Percentiles rank a stretch among this genome's conserved stretches.
Conservation (phyloP, 1,284 basidiomycete species). For the Melanopsichium pennsylvanicum region DNA sequence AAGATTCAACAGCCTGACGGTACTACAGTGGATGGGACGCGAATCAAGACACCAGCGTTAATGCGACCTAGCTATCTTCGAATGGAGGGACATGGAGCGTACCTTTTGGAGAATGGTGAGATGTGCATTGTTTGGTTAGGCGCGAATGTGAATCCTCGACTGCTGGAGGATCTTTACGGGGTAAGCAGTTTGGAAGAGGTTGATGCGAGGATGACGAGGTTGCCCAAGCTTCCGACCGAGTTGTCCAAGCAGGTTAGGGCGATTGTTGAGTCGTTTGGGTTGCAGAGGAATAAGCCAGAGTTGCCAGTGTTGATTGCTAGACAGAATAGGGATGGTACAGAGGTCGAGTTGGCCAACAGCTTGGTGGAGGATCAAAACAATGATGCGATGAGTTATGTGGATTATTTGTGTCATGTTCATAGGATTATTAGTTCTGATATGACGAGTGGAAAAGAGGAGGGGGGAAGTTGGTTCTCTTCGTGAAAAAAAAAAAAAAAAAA, state of each 20-base stretch:
- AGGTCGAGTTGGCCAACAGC: conserved; percentile 97
- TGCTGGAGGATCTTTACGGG: conserved; percentile 85
- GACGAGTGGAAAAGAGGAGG: conserved; percentile 47
- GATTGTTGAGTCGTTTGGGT: conserved; percentile 77
- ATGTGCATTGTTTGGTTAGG: conserved; percentile 91
- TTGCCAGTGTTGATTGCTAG: conserved; percentile 81
- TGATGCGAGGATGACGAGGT: conserved; percentile 75
- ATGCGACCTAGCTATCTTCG: conserved; percentile 85
- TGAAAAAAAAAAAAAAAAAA: background rate
- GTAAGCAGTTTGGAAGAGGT: conserved; percentile 79
- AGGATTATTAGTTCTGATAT: conserved; percentile 62
- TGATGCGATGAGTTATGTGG: conserved; percentile 75
- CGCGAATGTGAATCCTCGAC: conserved; percentile 78
- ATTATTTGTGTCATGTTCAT: conserved; percentile 64
- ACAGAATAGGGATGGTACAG: conserved; percentile 90
- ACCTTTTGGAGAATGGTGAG: conserved; percentile 94
- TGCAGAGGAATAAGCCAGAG: conserved; percentile 72
- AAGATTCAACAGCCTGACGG: conserved; percentile 67
- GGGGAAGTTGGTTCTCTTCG: conserved; percentile 43
- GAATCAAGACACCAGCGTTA: conserved; percentile 76
- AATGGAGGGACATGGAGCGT: conserved; percentile 90
- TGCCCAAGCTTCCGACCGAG: conserved; percentile 79
- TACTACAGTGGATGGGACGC: conserved; percentile 67
- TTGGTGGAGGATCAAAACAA: conserved; percentile 97
- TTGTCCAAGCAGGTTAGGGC: conserved; percentile 86